These are phyloP conservation scores for Luzula sylvatica DNA, from an alignment of 176 grass and related monocot species.

Conservation along the genomic window DNA sequence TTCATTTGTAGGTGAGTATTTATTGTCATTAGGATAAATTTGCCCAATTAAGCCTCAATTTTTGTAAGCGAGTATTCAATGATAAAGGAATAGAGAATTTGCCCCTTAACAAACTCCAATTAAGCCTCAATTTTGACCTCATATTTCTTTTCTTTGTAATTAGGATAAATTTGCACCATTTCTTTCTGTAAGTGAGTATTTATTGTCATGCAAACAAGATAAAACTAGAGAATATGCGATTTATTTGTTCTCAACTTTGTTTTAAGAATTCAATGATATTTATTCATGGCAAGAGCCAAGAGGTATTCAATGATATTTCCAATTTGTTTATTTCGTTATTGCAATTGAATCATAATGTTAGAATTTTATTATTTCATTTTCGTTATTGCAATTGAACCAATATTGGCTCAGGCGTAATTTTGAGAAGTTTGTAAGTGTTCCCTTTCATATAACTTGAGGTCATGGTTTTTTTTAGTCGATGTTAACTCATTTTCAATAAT, in stretches of 20 bases:
- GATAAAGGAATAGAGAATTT: too few species aligned
- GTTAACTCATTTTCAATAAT: too few species aligned
- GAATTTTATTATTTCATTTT: constrained; percentile 19
- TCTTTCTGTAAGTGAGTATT: constrained; percentile 54
- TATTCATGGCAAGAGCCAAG: constrained; percentile 68
- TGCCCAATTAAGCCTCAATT: too few species aligned
- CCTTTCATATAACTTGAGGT: constrained; percentile 83
- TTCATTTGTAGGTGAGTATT: too few species aligned
- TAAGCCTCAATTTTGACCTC: too few species aligned
- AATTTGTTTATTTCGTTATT: neutral
- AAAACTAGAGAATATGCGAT: constrained; percentile 65
- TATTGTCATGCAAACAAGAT: constrained; percentile 75
- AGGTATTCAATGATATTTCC: constrained; percentile 14
- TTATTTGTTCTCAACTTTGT: constrained; percentile 62
- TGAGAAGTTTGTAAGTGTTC: constrained; percentile 55
- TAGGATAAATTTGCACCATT: constrained; percentile 42
- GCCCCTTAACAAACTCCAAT: neutral
- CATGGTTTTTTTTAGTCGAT: too few species aligned
- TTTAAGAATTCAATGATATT: constrained; percentile 72
- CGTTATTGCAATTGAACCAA: constrained; percentile 53
- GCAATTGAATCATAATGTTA: neutral
- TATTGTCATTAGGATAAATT: too few species aligned
- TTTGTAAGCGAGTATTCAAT: too few species aligned
- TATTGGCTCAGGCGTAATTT: constrained; percentile 78
- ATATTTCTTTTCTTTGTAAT: constrained; percentile 21